Percentiles rank a stretch among this genome's conserved stretches.
Conservation (phyloP, 495 filamentous ascomycete genomes). For the Penicillium pulvis region DNA sequence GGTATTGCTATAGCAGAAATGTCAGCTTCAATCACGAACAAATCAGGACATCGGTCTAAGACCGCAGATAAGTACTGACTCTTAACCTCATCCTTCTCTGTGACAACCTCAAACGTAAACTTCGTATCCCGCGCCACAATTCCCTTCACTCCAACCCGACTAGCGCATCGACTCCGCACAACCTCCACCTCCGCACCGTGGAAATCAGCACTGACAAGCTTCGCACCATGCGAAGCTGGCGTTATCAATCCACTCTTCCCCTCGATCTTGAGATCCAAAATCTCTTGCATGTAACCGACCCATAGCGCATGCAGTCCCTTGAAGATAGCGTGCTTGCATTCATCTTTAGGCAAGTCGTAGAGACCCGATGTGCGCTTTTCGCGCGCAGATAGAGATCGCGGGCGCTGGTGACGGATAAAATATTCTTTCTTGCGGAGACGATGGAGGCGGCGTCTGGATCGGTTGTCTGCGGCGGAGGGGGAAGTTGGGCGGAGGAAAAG, state of each 20-base stretch:
- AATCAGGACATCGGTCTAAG: background rate
- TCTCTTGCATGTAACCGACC: slow-evolving; percentile 78
- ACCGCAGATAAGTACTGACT: slow-evolving; percentile 41
- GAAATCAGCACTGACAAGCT: slow-evolving; percentile 80
- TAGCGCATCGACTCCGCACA: slow-evolving; percentile 74
- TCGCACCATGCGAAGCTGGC: slow-evolving; percentile 57
- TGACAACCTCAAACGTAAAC: slow-evolving; percentile 83
- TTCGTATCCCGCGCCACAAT: slow-evolving; percentile 89
- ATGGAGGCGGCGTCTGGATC: slow-evolving; percentile 60
- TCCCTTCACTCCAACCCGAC: slow-evolving; percentile 78
- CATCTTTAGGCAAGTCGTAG: slow-evolving; percentile 68
- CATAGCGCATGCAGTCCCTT: slow-evolving; percentile 76
- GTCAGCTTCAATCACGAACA: slow-evolving; percentile 4
- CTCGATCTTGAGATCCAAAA: slow-evolving; percentile 54
- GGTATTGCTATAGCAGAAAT: slow-evolving; percentile 60
- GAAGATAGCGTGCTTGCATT: slow-evolving; percentile 75
- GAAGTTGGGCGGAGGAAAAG: slow-evolving; percentile 76
- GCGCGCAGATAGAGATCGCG: slow-evolving; percentile 75
- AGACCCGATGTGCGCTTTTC: slow-evolving; percentile 73
- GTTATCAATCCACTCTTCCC: slow-evolving; percentile 47
- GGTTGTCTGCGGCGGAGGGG: slow-evolving; percentile 61
- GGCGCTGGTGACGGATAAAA: slow-evolving; percentile 62
- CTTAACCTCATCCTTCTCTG: slow-evolving; percentile 60
- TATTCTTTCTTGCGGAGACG: slow-evolving; percentile 58
- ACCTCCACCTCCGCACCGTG: slow-evolving; percentile 88